Conservation (phyloP, 331 rosid species). For the Saraca asoca region DNA sequence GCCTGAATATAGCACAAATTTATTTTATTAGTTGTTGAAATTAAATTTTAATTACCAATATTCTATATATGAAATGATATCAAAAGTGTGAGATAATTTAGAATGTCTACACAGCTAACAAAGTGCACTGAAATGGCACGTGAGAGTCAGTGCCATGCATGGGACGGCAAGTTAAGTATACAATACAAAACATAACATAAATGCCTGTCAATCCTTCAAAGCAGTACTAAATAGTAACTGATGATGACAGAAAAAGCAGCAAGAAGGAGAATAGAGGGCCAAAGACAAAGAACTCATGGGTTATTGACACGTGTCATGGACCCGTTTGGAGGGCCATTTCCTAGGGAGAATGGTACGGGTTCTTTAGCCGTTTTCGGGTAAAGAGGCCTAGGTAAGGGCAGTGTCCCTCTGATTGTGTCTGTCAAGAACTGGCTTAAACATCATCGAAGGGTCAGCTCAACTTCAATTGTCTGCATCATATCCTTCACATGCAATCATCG, state of each 20-base stretch:
- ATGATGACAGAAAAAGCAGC: too few relatives aligned
- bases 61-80: too few relatives aligned
- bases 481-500: slow-evolving; percentile 35
- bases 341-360: slow-evolving; percentile 29
- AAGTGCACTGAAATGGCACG: slow-evolving; percentile 21
- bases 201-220: not conserved
- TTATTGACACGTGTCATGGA: slow-evolving; percentile 8
- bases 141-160: slow-evolving; percentile 46
- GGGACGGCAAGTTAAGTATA: not conserved
- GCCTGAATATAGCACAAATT: too few relatives aligned
- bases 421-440: too few relatives aligned
- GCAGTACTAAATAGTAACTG: too few relatives aligned
- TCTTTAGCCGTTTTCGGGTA: slow-evolving; percentile 23
- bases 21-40: too few relatives aligned
- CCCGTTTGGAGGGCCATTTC: not conserved
- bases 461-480: slow-evolving; percentile 27
- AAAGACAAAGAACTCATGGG: not conserved
- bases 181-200: not conserved
- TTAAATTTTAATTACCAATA: too few relatives aligned
- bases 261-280: not conserved
- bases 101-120: too few relatives aligned
- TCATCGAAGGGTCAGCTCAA: slow-evolving; percentile 40
- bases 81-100: too few relatives aligned
- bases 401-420: too few relatives aligned
- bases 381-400: slow-evolving; percentile 2